Evolutionary conservation across 108 stramenopile species (phyloP).

Genomic region (Fragilariopsis cylindrus): DNA sequence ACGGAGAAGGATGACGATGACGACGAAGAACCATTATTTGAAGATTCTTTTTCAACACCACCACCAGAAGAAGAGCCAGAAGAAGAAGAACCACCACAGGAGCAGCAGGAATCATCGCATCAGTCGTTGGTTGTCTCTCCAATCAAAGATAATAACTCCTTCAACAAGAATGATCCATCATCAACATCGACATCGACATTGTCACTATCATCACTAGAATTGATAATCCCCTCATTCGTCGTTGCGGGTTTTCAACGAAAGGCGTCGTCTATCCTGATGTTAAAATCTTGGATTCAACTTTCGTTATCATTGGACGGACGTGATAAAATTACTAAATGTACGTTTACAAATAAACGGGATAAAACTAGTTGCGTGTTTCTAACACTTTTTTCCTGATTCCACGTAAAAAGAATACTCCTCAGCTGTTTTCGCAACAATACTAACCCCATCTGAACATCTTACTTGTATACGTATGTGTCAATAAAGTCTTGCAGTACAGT

Average conservation of each 20-base stretch:
- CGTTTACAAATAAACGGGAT: no score
- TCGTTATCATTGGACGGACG: constrained; percentile 77
- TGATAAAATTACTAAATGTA: constrained; percentile 70
- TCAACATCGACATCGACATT: not conserved
- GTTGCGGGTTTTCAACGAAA: constrained; percentile 33
- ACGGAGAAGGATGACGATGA: not conserved
- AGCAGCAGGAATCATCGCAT: no score
- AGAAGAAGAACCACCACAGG: not conserved
- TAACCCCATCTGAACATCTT: no score
- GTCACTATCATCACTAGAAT: not conserved
- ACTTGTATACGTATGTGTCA: no score
- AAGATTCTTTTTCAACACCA: constrained; percentile 2
- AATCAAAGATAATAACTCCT: not conserved
- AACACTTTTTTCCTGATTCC: no score
- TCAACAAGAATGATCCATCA: not conserved
- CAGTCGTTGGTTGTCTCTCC: no score
- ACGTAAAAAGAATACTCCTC: no score
- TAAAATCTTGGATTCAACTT: constrained; percentile 68
- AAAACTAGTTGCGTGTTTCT: no score
- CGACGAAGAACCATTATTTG: not conserved
- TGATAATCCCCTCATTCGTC: constrained; percentile 25
- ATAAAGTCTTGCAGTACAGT: constrained; percentile 62
- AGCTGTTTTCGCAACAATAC: no score
- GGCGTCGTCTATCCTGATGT: constrained; percentile 13
- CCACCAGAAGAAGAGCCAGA: not conserved